These are phyloP conservation scores for Arthrocladium fulminans DNA, from an alignment of 2,329 filamentous ascomycete genomes.

Conservation along the genomic window DNA sequence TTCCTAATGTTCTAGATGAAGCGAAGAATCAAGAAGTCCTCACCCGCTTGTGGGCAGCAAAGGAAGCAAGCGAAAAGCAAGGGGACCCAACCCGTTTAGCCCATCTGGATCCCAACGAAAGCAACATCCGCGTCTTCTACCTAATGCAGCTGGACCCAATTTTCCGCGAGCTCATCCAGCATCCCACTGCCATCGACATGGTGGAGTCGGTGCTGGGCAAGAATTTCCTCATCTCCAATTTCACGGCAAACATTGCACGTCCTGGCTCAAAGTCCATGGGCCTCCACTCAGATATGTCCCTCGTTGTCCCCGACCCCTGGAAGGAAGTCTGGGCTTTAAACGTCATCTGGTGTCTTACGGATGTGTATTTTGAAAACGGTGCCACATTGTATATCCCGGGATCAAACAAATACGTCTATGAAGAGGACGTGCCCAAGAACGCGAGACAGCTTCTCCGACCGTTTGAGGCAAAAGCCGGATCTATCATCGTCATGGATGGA, in stretches of 20 bases:
- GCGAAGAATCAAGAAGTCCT: slow-evolving; percentile 19
- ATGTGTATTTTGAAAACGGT: slow-evolving; percentile 27
- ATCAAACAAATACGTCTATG: slow-evolving; percentile 8
- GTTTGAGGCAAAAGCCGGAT: slow-evolving; percentile 28
- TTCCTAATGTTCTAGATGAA: slow-evolving; percentile 23
- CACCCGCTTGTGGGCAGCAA: slow-evolving; percentile 24
- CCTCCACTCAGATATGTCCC: slow-evolving; percentile 29
- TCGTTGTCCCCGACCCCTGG: slow-evolving; percentile 30
- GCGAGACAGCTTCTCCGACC: slow-evolving; percentile 25
- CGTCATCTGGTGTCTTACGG: slow-evolving; percentile 29
- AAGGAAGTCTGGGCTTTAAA: slow-evolving; percentile 18
- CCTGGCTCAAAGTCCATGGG: slow-evolving; percentile 27
- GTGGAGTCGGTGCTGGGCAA: slow-evolving; percentile 26
- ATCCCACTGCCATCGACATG: slow-evolving; percentile 25
- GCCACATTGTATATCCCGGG: slow-evolving; percentile 19
- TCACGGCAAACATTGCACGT: slow-evolving; percentile 30
- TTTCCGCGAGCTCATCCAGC: slow-evolving; percentile 25
- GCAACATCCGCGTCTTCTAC: slow-evolving; percentile 28
- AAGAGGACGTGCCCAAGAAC: slow-evolving; percentile 14
- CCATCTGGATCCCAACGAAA: slow-evolving; percentile 25
- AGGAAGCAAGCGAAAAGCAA: slow-evolving; percentile 18
- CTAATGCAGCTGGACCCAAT: slow-evolving; percentile 26
- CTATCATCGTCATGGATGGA: slow-evolving; percentile 29
- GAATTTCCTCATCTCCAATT: slow-evolving; percentile 29
- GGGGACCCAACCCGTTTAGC: slow-evolving; percentile 24